These are phyloP conservation scores for Venturia pyrina DNA, from an alignment of 2,329 filamentous ascomycete species.

Conservation along the genomic window DNA sequence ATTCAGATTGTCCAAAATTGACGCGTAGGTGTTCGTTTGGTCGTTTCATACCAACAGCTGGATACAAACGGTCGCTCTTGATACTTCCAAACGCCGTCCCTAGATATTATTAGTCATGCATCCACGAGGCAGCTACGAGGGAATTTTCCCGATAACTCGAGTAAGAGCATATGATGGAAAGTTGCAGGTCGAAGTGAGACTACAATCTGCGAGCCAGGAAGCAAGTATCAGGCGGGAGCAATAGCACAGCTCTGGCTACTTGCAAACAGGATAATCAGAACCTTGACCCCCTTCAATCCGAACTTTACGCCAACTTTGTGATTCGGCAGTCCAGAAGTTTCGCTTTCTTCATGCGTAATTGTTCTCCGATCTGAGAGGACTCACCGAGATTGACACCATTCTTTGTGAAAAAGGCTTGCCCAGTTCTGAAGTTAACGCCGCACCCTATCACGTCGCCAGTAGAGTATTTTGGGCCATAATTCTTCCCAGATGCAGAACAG, in stretches of 20 bases:
- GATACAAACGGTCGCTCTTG: conserved; percentile 53
- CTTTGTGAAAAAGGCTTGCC: conserved; percentile 55
- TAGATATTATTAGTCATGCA: conserved; percentile 23
- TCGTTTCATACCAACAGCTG: conserved; percentile 57
- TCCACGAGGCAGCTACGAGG: neutral
- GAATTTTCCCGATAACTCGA: neutral
- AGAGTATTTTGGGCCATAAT: conserved; percentile 51
- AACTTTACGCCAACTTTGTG: neutral
- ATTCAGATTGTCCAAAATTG: conserved; percentile 61
- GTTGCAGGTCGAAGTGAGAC: neutral
- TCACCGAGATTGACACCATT: conserved; percentile 50
- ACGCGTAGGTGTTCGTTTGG: conserved; percentile 47
- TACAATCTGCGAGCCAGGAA: neutral
- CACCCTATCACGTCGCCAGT: conserved; percentile 53
- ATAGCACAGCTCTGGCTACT: neutral
- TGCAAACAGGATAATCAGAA: neutral
- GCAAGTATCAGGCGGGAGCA: neutral
- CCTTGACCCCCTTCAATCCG: neutral
- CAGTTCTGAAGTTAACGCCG: conserved; percentile 53
- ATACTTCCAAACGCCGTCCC: conserved; percentile 63
- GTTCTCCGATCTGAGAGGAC: conserved; percentile 13
- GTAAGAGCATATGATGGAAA: neutral
- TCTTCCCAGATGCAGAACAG: conserved; percentile 45
- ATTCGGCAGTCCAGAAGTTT: neutral
- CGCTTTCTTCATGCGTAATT: neutral